Evolutionary conservation across 257 asterid genomes (phyloP).

Genomic region (Solanum habrochaites): DNA sequence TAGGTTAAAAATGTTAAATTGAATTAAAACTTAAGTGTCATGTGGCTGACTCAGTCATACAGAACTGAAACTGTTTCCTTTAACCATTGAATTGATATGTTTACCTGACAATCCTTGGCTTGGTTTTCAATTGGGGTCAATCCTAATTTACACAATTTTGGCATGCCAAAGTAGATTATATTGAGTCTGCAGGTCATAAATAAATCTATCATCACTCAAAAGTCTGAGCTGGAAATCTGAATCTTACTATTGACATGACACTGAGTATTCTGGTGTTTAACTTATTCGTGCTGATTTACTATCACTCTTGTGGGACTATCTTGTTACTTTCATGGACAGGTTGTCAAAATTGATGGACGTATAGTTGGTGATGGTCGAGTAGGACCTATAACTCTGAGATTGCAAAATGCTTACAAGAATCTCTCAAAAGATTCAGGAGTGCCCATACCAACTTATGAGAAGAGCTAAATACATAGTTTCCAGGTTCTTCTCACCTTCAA

Average conservation of each 20-base stretch:
- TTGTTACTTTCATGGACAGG: conserved; percentile 24
- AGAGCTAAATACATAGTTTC: conserved; percentile 8
- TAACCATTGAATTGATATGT: neutral
- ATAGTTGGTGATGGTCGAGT: conserved; percentile 63
- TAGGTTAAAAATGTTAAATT: conserved; percentile 11
- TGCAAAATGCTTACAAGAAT: conserved; percentile 49
- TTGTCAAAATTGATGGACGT: conserved; percentile 71
- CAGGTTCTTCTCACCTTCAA: neutral
- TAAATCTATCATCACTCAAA: neutral
- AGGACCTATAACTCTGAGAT: conserved; percentile 66
- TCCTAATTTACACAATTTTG: neutral
- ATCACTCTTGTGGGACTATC: neutral
- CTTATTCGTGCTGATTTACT: neutral
- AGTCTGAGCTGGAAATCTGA: neutral
- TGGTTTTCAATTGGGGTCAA: neutral
- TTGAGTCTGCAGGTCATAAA: neutral
- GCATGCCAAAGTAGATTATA: neutral
- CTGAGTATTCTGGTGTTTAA: neutral
- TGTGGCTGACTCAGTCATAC: neutral
- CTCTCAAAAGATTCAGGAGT: conserved; percentile 58
- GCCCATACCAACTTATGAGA: conserved; percentile 62
- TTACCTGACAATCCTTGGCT: neutral
- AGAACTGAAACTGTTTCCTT: neutral
- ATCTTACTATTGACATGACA: neutral
- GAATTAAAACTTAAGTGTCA: neutral